These are phyloP conservation scores for Colletotrichum cordylinicola DNA, from an alignment of 2,329 filamentous ascomycete genomes.

Conservation along the genomic window DNA sequence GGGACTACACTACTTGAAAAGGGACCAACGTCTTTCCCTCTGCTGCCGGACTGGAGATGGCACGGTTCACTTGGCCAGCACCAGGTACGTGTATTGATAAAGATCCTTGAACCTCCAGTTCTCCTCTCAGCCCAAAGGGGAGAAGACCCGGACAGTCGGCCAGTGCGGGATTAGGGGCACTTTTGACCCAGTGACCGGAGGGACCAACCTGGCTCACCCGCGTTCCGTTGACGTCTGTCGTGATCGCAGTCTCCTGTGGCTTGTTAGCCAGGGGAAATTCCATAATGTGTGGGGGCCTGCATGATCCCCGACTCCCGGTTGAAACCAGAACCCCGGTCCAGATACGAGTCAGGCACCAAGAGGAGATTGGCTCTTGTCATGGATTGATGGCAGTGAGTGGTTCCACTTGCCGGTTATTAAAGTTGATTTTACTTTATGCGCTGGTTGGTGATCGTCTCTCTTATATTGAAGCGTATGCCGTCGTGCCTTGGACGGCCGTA, in stretches of 20 bases:
- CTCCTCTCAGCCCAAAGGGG: background rate
- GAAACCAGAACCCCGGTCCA: constrained; percentile 13
- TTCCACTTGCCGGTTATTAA: constrained; percentile 20
- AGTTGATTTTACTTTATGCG: constrained; percentile 23
- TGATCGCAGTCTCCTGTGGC: constrained; percentile 2
- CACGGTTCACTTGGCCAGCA: constrained; percentile 4
- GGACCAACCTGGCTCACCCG: constrained; percentile 7
- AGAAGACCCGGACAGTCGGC: constrained; percentile 6
- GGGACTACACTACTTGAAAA: background rate
- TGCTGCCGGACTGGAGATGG: background rate
- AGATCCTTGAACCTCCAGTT: constrained; percentile 7
- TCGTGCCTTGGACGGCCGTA: background rate
- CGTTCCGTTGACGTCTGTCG: constrained; percentile 13
- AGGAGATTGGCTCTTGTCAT: constrained; percentile 10
- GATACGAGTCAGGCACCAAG: constrained; percentile 14
- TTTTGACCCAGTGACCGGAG: constrained; percentile 10
- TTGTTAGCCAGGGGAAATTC: constrained; percentile 3
- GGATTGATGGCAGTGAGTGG: background rate
- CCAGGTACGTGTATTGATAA: background rate
- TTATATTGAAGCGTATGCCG: background rate
- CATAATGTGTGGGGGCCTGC: background rate
- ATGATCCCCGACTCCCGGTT: constrained; percentile 11
- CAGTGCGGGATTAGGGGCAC: constrained; percentile 10
- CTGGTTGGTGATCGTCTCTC: constrained; percentile 8
- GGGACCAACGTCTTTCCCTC: constrained; percentile 9